These are phyloP conservation scores for Raffaelea ambrosiae DNA, from an alignment of 2,329 filamentous ascomycete species.

Conservation along the genomic window DNA sequence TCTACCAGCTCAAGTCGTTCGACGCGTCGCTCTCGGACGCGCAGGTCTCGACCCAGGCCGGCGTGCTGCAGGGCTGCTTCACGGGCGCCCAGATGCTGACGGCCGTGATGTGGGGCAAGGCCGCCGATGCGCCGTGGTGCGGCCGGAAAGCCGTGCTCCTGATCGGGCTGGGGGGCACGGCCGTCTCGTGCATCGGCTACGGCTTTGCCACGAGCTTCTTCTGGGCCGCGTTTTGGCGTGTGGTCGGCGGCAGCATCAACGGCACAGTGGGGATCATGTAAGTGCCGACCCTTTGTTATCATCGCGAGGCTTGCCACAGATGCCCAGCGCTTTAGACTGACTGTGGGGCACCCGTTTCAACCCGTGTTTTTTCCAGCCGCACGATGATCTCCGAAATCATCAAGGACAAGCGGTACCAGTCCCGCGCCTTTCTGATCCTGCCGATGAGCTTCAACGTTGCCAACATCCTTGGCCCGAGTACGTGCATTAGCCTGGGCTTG, in stretches of 20 bases:
- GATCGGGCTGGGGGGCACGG: constrained; percentile 59
- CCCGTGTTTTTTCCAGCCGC: background rate
- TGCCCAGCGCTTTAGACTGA: no score
- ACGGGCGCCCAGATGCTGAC: constrained; percentile 67
- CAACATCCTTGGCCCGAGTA: constrained; percentile 35
- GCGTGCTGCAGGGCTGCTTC: constrained; percentile 62
- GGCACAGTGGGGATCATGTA: constrained; percentile 42
- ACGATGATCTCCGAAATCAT: constrained; percentile 43
- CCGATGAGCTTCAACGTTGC: constrained; percentile 41
- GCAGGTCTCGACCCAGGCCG: constrained; percentile 45
- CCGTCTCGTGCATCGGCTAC: constrained; percentile 60
- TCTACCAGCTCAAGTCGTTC: constrained; percentile 14
- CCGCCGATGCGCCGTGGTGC: constrained; percentile 48
- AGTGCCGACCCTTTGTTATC: no score
- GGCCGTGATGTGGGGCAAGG: constrained; percentile 63
- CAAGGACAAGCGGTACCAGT: constrained; percentile 37
- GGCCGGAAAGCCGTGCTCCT: constrained; percentile 65
- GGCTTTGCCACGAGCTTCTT: constrained; percentile 61
- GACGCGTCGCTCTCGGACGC: constrained; percentile 5
- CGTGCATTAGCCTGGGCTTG: constrained; percentile 11
- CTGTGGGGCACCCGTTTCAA: background rate
- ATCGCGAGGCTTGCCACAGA: no score
- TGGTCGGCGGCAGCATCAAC: constrained; percentile 50
- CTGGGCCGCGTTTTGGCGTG: constrained; percentile 56
- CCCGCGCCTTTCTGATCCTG: constrained; percentile 36